Evolutionary conservation across 1,284 basidiomycete genomes (phyloP).

Genomic region (Ustilago esculenta): DNA sequence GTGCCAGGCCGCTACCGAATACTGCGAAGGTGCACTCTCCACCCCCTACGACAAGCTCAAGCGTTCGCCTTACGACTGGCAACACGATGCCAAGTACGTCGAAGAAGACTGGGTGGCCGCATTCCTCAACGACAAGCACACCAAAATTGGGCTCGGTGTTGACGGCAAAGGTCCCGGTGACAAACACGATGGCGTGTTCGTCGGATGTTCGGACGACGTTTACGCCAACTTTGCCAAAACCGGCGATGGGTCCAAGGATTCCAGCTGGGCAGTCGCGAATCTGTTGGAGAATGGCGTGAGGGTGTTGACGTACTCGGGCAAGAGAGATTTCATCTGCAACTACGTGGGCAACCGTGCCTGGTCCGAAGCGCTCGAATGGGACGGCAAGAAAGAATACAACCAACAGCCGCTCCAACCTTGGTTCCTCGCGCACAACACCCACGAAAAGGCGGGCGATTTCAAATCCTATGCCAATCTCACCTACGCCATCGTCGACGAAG

Average conservation of each 20-base stretch:
- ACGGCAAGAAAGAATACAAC: constrained; percentile 47
- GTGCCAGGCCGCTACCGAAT: constrained; percentile 52
- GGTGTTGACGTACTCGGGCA: constrained; percentile 59
- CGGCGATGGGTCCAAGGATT: constrained; percentile 61
- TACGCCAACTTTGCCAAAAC: constrained; percentile 59
- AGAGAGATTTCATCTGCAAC: constrained; percentile 65
- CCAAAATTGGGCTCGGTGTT: constrained; percentile 53
- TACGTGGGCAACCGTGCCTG: constrained; percentile 58
- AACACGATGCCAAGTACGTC: constrained; percentile 55
- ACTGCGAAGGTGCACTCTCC: constrained; percentile 57
- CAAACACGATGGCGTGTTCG: constrained; percentile 60
- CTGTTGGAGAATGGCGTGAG: constrained; percentile 51
- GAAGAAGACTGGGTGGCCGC: constrained; percentile 61
- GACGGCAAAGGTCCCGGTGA: constrained; percentile 59
- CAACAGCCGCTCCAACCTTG: constrained; percentile 44
- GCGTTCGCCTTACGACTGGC: constrained; percentile 58
- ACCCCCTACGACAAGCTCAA: constrained; percentile 55
- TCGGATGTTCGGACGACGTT: constrained; percentile 63
- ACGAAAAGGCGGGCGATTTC: constrained; percentile 47
- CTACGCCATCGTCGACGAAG: constrained; percentile 54
- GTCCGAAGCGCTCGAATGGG: constrained; percentile 58
- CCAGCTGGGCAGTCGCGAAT: constrained; percentile 58
- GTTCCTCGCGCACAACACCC: constrained; percentile 18
- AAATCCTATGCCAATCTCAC: constrained; percentile 50
- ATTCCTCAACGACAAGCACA: constrained; percentile 57